phyloP scores from a whole-genome alignment of 345 rosid genomes.

The Populus deltoides region DNA sequence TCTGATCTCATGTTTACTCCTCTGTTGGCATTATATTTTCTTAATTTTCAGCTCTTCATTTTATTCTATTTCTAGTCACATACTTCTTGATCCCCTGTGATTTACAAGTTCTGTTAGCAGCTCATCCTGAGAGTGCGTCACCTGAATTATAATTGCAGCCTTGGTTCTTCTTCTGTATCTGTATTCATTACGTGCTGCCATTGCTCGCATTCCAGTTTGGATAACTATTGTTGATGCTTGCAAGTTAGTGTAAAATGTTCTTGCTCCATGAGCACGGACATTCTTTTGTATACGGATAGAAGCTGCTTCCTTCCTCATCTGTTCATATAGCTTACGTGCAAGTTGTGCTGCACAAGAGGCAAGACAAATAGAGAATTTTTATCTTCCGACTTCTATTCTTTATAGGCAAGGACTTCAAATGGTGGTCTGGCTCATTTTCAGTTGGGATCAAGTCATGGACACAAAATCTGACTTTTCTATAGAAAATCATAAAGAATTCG shows the following conservation, averaged over 20 bases:
- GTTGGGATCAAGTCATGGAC: not conserved
- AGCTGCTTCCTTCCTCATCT: slow-evolving; percentile 56
- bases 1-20: no score
- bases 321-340: slow-evolving; percentile 54
- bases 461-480: not conserved
- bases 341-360: slow-evolving; percentile 40
- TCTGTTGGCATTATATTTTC: no score
- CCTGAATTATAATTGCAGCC: slow-evolving; percentile 61
- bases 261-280: slow-evolving; percentile 40
- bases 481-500: not conserved
- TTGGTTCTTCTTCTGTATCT: slow-evolving; percentile 54
- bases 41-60: no score
- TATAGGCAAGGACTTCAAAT: not conserved
- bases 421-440: not conserved
- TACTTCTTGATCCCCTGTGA: not conserved
- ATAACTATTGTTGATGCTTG: slow-evolving; percentile 43
- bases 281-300: slow-evolving; percentile 46
- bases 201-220: slow-evolving; percentile 58
- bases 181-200: slow-evolving; percentile 52
- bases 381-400: not conserved
- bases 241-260: slow-evolving; percentile 39
- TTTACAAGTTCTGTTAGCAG: not conserved
- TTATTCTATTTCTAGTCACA: no score
- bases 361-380: slow-evolving; percentile 3
- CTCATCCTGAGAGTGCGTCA: slow-evolving; percentile 3